Base-by-base conservation (phyloP, 257 asterid genomes). In the Jaltomata sinuosa region DNA sequence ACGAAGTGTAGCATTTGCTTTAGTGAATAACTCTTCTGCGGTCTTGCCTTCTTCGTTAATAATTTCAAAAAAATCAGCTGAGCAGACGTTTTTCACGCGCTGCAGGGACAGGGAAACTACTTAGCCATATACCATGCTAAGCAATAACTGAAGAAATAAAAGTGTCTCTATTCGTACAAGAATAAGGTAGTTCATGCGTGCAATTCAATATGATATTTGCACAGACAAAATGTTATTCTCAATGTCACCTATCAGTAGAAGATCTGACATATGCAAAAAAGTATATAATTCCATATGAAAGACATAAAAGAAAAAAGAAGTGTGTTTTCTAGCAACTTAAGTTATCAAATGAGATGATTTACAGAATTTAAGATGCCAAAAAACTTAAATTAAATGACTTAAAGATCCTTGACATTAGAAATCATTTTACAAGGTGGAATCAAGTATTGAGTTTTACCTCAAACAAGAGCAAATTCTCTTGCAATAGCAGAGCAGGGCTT, bases 401-500 rank as follows among this genome's bases (percentile, higher is more conserved):
- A 19, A 19, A 53, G 8, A 59, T 59, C 12, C 3, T 57, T 57
- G 32, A 27, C 32, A 57, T n/a, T 57, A 11, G 11, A 57, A 15
- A 57, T 57, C 31, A n/a, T 57, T 27, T n/a, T 55, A 11, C 12
- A 45, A 50, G 53, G 8, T 5, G 55, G 55, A 50, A 15, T 50
- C 21, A 65, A 65, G n/a, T 27, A 77, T 22, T 5, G 11, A 47
- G n/a, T 42, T 15, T 31, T 83, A 79, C 84, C 87, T 84, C 81
- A 79, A 84, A 36, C 22, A 80, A 65, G 29, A 79, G 81, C 32
- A 84, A 40, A 67, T 67, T 53, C 21, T 84, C 87, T 79, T 84
- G 87, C 80, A 84, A 53, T 22, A 31, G 40, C 22, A 79, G 45
- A 31, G 81, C 81, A 47, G 87, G 87, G 55, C 79, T 84, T 53